Evolutionary conservation across 257 asterid genomes (phyloP).

Genomic region (Lavandula angustifolia): DNA sequence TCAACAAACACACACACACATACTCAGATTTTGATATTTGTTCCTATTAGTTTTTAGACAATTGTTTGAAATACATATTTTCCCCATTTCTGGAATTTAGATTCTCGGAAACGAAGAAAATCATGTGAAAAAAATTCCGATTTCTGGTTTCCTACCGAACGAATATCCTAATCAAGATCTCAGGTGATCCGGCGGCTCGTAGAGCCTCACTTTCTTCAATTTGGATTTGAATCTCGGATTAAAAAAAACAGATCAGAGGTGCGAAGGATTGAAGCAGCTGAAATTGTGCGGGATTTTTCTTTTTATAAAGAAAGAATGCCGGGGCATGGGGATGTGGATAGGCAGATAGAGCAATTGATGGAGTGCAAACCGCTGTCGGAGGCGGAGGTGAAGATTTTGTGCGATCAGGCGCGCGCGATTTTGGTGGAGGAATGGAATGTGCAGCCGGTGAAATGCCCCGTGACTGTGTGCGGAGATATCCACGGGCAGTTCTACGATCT

Average conservation of each 20-base stretch:
- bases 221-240: constrained; percentile 36
- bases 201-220: constrained; percentile 23
- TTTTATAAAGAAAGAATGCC: constrained; percentile 63
- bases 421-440: constrained; percentile 97
- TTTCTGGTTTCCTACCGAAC: constrained; percentile 19
- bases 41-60: constrained; percentile 8
- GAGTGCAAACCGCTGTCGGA: constrained; percentile 88
- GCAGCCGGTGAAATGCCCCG: constrained; percentile 98
- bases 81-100: constrained; percentile 32
- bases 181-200: constrained; percentile 40
- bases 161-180: constrained; percentile 47
- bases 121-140: constrained; percentile 29
- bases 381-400: constrained; percentile 79
- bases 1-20: constrained; percentile 16
- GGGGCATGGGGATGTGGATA: constrained; percentile 85
- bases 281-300: constrained; percentile 26
- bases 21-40: constrained; percentile 20
- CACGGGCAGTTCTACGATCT: constrained; percentile 96
- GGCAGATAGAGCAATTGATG: constrained; percentile 91
- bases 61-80: constrained; percentile 21
- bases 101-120: constrained; percentile 26
- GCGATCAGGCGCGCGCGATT: constrained; percentile 91
- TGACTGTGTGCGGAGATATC: constrained; percentile 92
- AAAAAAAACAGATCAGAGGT: constrained; percentile 37
- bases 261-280: constrained; percentile 37